Percentiles rank a stretch among this genome's conserved stretches.
Evolutionary conservation across 495 filamentous ascomycete species (phyloP).

Genomic region (Tuber magnatum): DNA sequence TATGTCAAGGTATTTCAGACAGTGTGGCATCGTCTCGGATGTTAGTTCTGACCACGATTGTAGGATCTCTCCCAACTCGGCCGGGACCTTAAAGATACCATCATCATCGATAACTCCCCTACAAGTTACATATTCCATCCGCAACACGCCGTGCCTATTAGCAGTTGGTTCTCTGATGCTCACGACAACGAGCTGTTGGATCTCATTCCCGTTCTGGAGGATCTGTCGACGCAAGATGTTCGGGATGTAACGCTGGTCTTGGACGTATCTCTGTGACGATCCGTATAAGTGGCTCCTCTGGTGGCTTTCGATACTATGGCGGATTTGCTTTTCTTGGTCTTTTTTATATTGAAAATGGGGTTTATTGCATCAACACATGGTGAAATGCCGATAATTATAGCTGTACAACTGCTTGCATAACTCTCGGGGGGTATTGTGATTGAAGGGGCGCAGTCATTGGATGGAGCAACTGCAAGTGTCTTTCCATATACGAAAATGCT

Average conservation of each 20-base stretch:
- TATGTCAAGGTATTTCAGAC: constrained; percentile 71
- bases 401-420: constrained; percentile 33
- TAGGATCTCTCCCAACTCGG: constrained; percentile 92
- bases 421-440: constrained; percentile 17
- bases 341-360: constrained; percentile 34
- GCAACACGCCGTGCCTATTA: constrained; percentile 97
- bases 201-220: constrained; percentile 96
- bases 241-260: constrained; percentile 95
- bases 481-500: constrained; percentile 36
- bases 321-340: constrained; percentile 17
- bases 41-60: constrained; percentile 27
- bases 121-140: constrained; percentile 99
- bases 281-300: not conserved
- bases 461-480: constrained; percentile 26
- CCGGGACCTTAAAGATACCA: constrained; percentile 90
- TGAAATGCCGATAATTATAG: constrained; percentile 7
- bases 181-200: constrained; percentile 99
- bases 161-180: constrained; percentile 99
- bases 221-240: constrained; percentile 79
- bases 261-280: constrained; percentile 76
- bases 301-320: constrained; percentile 16
- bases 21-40: not conserved
- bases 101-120: constrained; percentile 99
- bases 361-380: constrained; percentile 21
- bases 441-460: constrained; percentile 12